Evolutionary conservation across 768 basidiomycete species (phyloP), one percentile per base, ranked within the genome.

Genomic region (Leucocoprinus leucothites): DNA sequence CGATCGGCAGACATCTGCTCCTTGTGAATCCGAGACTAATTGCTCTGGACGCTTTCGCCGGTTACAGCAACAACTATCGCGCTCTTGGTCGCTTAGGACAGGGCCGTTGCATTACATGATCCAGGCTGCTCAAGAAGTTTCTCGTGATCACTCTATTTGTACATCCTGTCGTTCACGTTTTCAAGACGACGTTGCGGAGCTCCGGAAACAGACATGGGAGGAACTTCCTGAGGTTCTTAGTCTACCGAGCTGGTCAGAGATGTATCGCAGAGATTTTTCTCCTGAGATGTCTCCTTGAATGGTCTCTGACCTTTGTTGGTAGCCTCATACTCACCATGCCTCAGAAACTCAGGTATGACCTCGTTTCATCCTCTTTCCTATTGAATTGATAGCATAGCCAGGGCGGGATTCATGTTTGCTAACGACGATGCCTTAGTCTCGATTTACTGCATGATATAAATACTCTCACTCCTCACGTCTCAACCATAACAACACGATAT

Each of bases 31-130:
- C 16, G 28, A 22, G 21, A 45, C 21, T 21, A 18, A 16, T 14
- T 52, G 51, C n/a, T n/a, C 41, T 28, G 51, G 51, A 34, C 51
- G 42, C 44, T 52, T 52, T 21, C 51, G 51, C 41, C 72, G 76
- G 8, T 64, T 83, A 2, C 71, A 74, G 9, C 51, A 21, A 19
- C 51, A 52, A 36, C 19, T 52, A 7, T 44, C 42, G 16, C 70
- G 73, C 7, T 77, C 77, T 1, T 83, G 82, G 79, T 68, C 70
- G 18, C 63, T 74, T 2, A 68, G 80, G 52, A 82, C 81, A 3
- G 80, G 79, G 0, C 78, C 81, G 2, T 64, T 84, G 36, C 77
- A 82, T 61, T 82, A 74, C 61, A 81, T 82, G 67, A 61, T 69
- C 6, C 82, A 82, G 56, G 78, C 76, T 4, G 70, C 74, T 21